phyloP scores from a whole-genome alignment of 2,329 filamentous ascomycete species.

The Triangularia setosa region DNA sequence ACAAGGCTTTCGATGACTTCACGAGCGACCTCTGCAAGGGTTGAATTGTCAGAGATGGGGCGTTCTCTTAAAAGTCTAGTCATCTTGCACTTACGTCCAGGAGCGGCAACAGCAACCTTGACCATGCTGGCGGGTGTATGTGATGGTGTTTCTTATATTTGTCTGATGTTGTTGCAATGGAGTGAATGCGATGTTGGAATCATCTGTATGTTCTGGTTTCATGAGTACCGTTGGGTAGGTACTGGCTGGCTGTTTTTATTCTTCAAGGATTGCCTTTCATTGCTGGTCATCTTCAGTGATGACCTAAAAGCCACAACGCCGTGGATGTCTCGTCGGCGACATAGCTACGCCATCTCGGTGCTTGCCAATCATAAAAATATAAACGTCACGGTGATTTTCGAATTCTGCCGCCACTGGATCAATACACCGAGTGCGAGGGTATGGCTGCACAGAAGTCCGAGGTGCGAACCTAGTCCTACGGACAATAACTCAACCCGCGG shows the following conservation, averaged over 20 bases:
- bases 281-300: neutral
- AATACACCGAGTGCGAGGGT: neutral
- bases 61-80: neutral
- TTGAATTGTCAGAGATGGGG: neutral
- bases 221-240: neutral
- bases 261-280: neutral
- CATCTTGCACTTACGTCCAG: constrained; percentile 12
- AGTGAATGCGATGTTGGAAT: neutral
- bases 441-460: neutral
- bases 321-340: neutral
- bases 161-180: neutral
- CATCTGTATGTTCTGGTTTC: neutral
- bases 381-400: neutral
- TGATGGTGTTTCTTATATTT: neutral
- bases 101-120: constrained; percentile 15
- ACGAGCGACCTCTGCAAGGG: constrained; percentile 8
- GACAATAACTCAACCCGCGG: no score
- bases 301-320: neutral
- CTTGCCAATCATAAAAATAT: neutral
- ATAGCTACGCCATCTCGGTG: neutral
- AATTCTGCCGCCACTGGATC: neutral
- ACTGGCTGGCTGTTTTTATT: neutral
- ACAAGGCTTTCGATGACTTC: constrained; percentile 16
- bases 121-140: constrained; percentile 12
- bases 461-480: no score